Base-by-base conservation (phyloP, 805 yeast genomes). In the Hanseniaspora singularis region DNA sequence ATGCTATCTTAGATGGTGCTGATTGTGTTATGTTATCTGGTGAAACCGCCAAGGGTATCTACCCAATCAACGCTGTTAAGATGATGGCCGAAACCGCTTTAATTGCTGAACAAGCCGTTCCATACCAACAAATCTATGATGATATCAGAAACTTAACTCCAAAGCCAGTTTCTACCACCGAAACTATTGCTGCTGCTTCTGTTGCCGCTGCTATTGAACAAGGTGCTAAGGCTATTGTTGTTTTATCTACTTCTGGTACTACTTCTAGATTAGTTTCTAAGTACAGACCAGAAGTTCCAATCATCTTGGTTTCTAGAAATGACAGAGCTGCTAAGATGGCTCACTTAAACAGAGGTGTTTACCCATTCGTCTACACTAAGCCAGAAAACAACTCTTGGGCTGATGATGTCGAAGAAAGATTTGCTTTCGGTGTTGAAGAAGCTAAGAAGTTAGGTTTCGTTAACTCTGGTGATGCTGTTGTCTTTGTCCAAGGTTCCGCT, bases 11-110 rank as follows among this genome's bases (percentile, higher is more conserved):
- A 65, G 98, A 92, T 64, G 98, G 98, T 72, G 96, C 97, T 62
- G 98, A 92, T 74, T 92, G 98, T 83, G 97, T 92, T 66, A 92
- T 92, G 98, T 78, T 92, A 67, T 83, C 95, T 50, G 98, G 98
- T 68, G 98, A 92, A 75, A 92, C 98, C 60, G 98, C 98, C 64
- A 92, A 92, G 80, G 98, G 98, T 75, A 79, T 79, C 76, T 92
- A 92, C 76, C 98, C 98, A 67, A 68, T 80, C 54, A 95, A 92
- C 74, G 95, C 98, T 53, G 98, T 92, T 55, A 75, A 88, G 57
- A 88, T 92, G 88, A 92, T 92, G 98, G 96, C 88, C 72, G 89
- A 88, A 76, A 92, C 96, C 54, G 79, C 94, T 63, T 69, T 89
- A 62, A 81, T 86, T 62, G 97, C 98, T 61, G 98, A 92, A 76